Conservation (phyloP, 768 basidiomycete species). For the Polyporus arcularius region DNA sequence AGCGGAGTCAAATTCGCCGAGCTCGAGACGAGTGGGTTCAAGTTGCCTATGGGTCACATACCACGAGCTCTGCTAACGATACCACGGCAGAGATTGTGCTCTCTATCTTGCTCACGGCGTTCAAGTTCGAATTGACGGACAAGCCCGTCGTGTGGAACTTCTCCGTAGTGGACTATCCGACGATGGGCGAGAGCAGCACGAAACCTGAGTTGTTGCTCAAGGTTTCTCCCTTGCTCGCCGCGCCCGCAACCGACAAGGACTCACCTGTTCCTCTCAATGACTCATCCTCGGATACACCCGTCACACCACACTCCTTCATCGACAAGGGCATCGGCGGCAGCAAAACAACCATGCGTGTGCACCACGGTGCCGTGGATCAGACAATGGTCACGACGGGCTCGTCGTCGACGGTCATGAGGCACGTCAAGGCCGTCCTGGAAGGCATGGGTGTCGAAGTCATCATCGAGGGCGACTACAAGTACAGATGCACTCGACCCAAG, state of each 20-base stretch:
- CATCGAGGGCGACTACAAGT: slow-evolving; percentile 88
- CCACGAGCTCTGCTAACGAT: no score
- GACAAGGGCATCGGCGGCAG: slow-evolving; percentile 27
- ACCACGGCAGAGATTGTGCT: not conserved
- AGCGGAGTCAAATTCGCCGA: slow-evolving; percentile 12
- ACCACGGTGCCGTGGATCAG: slow-evolving; percentile 92
- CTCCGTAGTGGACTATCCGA: not conserved
- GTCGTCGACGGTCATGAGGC: slow-evolving; percentile 86
- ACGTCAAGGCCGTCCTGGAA: slow-evolving; percentile 76
- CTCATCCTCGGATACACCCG: slow-evolving; percentile 41
- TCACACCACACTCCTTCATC: slow-evolving; percentile 28
- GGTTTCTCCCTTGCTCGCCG: not conserved
- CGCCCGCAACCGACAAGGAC: slow-evolving; percentile 18
- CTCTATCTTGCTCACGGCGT: not conserved
- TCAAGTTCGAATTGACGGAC: not conserved
- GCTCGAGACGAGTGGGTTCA: slow-evolving; percentile 2
- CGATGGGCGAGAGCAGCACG: not conserved
- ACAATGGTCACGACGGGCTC: slow-evolving; percentile 81
- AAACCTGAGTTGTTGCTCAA: not conserved
- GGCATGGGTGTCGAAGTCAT: slow-evolving; percentile 91
- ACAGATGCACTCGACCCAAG: slow-evolving; percentile 81
- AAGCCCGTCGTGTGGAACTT: not conserved
- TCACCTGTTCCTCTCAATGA: slow-evolving; percentile 14
- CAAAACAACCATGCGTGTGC: slow-evolving; percentile 61
- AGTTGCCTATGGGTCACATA: no score